Base-by-base conservation (phyloP, 768 basidiomycete species). In the Podaxis pistillaris region DNA sequence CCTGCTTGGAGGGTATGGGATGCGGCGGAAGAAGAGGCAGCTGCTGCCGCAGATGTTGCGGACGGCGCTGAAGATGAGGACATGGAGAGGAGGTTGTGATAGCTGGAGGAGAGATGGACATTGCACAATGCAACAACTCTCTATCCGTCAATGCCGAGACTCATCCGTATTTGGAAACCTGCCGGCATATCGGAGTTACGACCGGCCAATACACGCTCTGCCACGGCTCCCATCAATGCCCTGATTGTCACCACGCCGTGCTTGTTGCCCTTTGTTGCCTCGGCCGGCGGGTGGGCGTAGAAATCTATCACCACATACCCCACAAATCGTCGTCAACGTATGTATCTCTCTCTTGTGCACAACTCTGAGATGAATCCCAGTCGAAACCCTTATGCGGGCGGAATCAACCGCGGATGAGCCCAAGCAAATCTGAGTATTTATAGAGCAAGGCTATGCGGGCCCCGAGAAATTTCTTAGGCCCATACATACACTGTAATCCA, bases 11-110 rank as follows among this genome's bases (percentile, higher is more conserved):
- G 61, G 0, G 78, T 72, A 56, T 67, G 69, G 2, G 76, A 64
- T 8, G 64, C 71, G 33, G 79, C 64, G 24, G 83, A 74, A 4
- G 81, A 73, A 7, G 81, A 67, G 4, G 83, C 76, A 9, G 81
- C 75, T 24, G 77, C 73, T 28, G 71, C 69, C 56, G 72, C 64
- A 38, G 74, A 62, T 44, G 77, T 69, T 40, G 74, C 68, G 64
- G 78, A 72, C 64, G 79, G 68, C 44, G 72, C 62, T n/a, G 76
- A 68, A 54, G 75, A 55, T 67, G 57, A 47, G 46, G 59, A 60
- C 59, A 60, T 60, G 47, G 37, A 59, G 30, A 33, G 33, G 33
- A 46, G 19, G 44, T 19, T 19, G 51, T 40, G 36, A 52, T 53
- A 13, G 57, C 50, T 58, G 13, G 26, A 40, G 36, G 38, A 33